Conservation (phyloP, 345 rosid species). For the Sisymbrium altissimum region DNA sequence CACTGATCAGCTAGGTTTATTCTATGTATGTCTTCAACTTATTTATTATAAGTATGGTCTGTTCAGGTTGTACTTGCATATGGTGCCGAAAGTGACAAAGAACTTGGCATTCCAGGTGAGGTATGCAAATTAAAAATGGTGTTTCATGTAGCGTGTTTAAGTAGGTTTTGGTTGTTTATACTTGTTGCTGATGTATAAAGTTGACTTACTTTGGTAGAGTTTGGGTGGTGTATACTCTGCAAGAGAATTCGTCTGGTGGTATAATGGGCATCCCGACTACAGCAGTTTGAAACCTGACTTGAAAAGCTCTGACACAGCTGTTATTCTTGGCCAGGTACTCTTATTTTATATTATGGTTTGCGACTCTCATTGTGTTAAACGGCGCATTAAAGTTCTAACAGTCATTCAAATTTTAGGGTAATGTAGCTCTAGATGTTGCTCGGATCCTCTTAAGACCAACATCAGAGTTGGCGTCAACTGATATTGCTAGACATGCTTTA, state of each 20-base stretch:
- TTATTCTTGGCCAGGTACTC: conserved; percentile 80
- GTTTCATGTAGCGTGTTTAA: not conserved
- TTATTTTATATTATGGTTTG: not conserved
- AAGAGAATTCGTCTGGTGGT: conserved; percentile 98
- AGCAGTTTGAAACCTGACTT: conserved; percentile 63
- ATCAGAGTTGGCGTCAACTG: conserved; percentile 72
- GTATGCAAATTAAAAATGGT: conserved; percentile 39
- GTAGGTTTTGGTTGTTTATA: conserved; percentile 1
- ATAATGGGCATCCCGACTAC: conserved; percentile 88
- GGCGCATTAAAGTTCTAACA: not conserved
- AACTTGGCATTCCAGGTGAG: conserved; percentile 78
- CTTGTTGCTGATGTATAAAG: not conserved
- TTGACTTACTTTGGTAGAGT: conserved; percentile 38
- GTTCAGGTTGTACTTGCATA: conserved; percentile 91
- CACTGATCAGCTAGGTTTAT: no score
- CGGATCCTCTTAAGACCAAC: conserved; percentile 78
- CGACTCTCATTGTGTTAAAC: not conserved
- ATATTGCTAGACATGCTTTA: conserved; percentile 79
- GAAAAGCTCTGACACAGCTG: conserved; percentile 66
- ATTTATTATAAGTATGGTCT: not conserved
- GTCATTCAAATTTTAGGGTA: conserved; percentile 55
- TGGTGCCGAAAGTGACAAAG: conserved; percentile 95
- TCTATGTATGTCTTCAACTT: not conserved
- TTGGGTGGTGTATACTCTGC: conserved; percentile 75
- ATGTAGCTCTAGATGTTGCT: conserved; percentile 94